Base-by-base conservation (phyloP, 106 monocot genomes). In the Phalaenopsis aphrodite region DNA sequence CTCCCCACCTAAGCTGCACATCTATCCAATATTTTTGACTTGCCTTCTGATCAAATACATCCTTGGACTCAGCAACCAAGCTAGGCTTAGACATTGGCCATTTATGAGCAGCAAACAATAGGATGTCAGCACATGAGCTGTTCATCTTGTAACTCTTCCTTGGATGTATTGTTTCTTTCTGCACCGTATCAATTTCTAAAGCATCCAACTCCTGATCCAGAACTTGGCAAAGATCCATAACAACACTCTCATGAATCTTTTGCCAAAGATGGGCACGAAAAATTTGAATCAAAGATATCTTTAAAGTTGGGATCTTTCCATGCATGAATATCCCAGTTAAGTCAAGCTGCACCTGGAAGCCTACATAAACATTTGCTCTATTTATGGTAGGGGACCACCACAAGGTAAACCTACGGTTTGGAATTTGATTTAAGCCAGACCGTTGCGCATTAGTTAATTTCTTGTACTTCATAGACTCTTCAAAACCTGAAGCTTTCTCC, bases 81-180 rank as follows among this genome's bases (percentile, higher is more conserved):
- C 95, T 95, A 46, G 99, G 99, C 61, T 99, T 99, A n/a, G 99
- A 99, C 99, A 99, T 99, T 39, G 89, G 93, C 99, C 99, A 99
- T 82, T 91, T 91, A 85, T 95, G 95, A 37, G 99, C 93, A 75
- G 99, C 99, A 91, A 99, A 99, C 17, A 99, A 87, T 48, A 99
- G 91, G 78, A 99, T 80, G 79, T 99, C 99, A 61, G 99, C 99
- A 85, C 99, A 99, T 30, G 99, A 99, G 79, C 99, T 99, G 87
- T 99, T 99, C 99, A 99, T 99, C 85, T 99, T 99, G 86, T 99
- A 99, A 86, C 99, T 99, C 86, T 99, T 99, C 77, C 99, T 95
- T 0, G 95, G 99, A 84, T 99, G 99, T 66, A 99, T 99, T 43
- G 99, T 95, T 80, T 99, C 99, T 84, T 99, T 99, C 80, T 99